Conservation (phyloP, 2,329 filamentous ascomycete species). For the Golovinomyces cichoracearum region DNA sequence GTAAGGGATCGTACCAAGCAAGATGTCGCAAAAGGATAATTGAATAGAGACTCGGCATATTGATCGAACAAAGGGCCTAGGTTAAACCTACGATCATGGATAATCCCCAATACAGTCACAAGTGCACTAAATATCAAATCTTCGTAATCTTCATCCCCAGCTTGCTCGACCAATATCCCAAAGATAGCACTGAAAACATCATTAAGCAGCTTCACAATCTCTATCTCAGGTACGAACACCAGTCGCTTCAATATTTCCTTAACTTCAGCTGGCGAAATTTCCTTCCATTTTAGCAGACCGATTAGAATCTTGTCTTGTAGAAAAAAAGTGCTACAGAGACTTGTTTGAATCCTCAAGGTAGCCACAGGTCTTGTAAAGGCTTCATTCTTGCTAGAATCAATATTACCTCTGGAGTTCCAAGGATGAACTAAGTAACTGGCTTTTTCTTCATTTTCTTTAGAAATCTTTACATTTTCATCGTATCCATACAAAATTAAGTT, state of each 20-base stretch:
- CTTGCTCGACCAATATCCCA: constrained; percentile 67
- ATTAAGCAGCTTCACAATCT: constrained; percentile 78
- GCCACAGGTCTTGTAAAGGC: constrained; percentile 54
- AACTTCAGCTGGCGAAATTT: constrained; percentile 44
- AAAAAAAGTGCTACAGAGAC: constrained; percentile 79
- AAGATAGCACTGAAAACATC: constrained; percentile 83
- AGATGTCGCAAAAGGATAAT: constrained; percentile 75
- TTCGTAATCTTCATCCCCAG: constrained; percentile 78
- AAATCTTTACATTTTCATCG: constrained; percentile 63
- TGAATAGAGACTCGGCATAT: constrained; percentile 70
- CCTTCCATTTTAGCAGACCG: constrained; percentile 65
- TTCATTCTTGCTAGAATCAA: constrained; percentile 44
- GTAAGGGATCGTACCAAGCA: constrained; percentile 72
- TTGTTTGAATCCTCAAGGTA: constrained; percentile 53
- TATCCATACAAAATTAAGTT: constrained; percentile 65
- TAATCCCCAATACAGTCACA: constrained; percentile 72
- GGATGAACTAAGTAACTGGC: constrained; percentile 67
- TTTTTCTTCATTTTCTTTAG: constrained; percentile 33
- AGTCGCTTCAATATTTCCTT: constrained; percentile 53
- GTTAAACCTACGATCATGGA: constrained; percentile 84
- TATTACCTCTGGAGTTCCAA: constrained; percentile 44
- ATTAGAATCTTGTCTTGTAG: constrained; percentile 76
- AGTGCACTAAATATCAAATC: constrained; percentile 77
- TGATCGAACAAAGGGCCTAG: constrained; percentile 71
- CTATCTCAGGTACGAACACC: constrained; percentile 85